Percentiles rank a stretch among this genome's conserved stretches.
Evolutionary conservation across 495 filamentous ascomycete genomes (phyloP).

Genomic region (Neurospora sp.): DNA sequence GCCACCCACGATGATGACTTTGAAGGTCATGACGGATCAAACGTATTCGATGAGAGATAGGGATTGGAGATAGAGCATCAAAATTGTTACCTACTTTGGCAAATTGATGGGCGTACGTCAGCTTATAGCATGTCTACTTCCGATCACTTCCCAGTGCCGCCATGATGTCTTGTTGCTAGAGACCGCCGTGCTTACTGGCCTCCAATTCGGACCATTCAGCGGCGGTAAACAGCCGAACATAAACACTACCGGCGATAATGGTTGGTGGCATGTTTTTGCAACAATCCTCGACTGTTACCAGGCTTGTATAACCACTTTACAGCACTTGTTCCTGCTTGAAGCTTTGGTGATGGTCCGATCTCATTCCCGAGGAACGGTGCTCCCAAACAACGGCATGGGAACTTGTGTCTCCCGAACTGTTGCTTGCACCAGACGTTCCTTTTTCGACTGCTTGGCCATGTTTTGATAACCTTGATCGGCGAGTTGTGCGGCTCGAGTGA

Average conservation of each 20-base stretch:
- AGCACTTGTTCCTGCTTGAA: background rate
- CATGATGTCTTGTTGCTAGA: background rate
- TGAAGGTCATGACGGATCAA: conserved; percentile 17
- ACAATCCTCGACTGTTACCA: background rate
- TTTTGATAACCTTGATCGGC: background rate
- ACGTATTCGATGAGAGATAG: background rate
- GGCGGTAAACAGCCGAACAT: background rate
- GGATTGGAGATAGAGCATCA: background rate
- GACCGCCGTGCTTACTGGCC: background rate
- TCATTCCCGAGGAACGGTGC: background rate
- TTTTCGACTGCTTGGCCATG: background rate
- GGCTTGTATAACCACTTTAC: background rate
- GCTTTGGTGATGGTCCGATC: background rate
- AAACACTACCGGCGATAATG: background rate
- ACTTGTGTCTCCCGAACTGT: background rate
- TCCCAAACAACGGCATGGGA: background rate
- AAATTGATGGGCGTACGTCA: background rate
- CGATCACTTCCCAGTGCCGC: background rate
- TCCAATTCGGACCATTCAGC: background rate
- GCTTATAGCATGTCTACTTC: background rate
- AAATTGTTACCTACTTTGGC: background rate
- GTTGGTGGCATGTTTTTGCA: background rate
- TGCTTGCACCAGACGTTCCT: background rate
- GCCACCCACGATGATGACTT: conserved; percentile 45
- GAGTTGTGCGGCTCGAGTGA: background rate